A percentile compares a stretch with the other conserved stretches of the same genome.
These are phyloP conservation scores for Epichloe sibirici DNA, from an alignment of 2,329 filamentous ascomycete species.

Conservation along the genomic window DNA sequence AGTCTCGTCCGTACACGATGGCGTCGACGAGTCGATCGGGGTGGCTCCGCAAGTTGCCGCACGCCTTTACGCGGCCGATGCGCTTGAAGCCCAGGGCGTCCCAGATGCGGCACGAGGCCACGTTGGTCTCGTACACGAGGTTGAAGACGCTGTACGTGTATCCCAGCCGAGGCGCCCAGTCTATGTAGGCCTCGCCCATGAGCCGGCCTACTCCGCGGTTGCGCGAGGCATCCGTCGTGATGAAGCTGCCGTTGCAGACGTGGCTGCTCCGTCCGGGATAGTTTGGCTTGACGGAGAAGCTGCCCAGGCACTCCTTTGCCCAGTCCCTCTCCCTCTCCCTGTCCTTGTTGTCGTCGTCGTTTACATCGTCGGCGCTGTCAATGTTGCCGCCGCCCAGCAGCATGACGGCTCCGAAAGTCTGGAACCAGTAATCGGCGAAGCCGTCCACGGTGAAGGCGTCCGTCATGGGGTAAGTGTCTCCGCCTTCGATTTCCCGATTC, in stretches of 20 bases:
- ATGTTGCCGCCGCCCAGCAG: constrained; percentile 69
- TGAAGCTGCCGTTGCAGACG: constrained; percentile 74
- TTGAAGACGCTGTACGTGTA: constrained; percentile 93
- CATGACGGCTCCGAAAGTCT: constrained; percentile 83
- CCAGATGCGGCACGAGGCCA: constrained; percentile 83
- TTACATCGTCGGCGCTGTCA: constrained; percentile 44
- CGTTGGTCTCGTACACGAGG: constrained; percentile 86
- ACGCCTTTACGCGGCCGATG: constrained; percentile 69
- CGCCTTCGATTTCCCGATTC: constrained; percentile 82
- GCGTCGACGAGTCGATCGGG: constrained; percentile 59
- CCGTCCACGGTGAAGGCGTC: constrained; percentile 60
- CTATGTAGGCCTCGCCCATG: constrained; percentile 66
- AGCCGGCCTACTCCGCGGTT: constrained; percentile 63
- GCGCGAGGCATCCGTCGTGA: constrained; percentile 60
- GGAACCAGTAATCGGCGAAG: constrained; percentile 81
- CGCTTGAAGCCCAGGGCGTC: constrained; percentile 86
- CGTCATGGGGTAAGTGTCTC: constrained; percentile 84
- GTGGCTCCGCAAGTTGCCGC: constrained; percentile 56
- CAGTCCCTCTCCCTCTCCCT: constrained; percentile 43
- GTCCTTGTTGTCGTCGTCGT: constrained; percentile 26
- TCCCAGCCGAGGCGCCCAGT: constrained; percentile 68
- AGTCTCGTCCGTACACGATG: constrained; percentile 64
- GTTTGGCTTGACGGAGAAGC: constrained; percentile 90
- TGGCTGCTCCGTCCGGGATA: constrained; percentile 86
- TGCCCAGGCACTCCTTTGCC: constrained; percentile 71